Conservation (phyloP, 805 yeast genomes). For the Saccharomycopsis javanensis region DNA sequence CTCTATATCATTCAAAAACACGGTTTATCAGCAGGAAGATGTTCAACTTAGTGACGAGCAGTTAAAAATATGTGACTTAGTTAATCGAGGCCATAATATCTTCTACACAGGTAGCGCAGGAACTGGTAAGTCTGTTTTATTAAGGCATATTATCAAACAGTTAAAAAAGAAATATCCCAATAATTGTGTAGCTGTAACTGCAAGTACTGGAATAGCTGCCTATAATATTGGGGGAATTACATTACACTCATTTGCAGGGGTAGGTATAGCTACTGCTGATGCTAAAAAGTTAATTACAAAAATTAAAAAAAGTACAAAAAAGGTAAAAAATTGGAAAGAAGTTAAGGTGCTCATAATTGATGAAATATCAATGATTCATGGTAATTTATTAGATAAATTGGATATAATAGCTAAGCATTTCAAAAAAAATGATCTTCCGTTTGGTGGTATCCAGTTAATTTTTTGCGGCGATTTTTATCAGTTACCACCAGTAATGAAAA, state of each 20-base stretch:
- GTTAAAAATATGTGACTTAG: conserved; percentile 53
- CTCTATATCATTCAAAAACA: neutral
- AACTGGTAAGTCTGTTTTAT: conserved; percentile 90
- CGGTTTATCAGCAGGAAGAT: neutral
- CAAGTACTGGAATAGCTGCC: conserved; percentile 80
- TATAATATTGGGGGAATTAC: conserved; percentile 76
- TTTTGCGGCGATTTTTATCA: conserved; percentile 79
- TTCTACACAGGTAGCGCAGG: conserved; percentile 98
- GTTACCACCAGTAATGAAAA: conserved; percentile 58
- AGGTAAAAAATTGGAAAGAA: conserved; percentile 43
- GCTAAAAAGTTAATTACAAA: conserved; percentile 38
- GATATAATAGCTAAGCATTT: conserved; percentile 48
- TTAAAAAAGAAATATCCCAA: conserved; percentile 36
- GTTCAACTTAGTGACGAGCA: conserved; percentile 47
- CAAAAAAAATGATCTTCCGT: conserved; percentile 41
- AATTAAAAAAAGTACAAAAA: conserved; percentile 42
- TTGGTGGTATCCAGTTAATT: conserved; percentile 73
- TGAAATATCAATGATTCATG: conserved; percentile 77
- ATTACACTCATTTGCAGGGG: conserved; percentile 66
- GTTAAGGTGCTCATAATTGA: conserved; percentile 59
- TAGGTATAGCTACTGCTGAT: conserved; percentile 59
- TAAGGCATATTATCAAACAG: conserved; percentile 50
- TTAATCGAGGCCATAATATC: conserved; percentile 52
- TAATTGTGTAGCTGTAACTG: conserved; percentile 62
- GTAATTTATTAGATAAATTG: conserved; percentile 52